These are phyloP conservation scores for Fusarium sp. DNA, from an alignment of 2,329 filamentous ascomycete genomes.

Conservation along the genomic window DNA sequence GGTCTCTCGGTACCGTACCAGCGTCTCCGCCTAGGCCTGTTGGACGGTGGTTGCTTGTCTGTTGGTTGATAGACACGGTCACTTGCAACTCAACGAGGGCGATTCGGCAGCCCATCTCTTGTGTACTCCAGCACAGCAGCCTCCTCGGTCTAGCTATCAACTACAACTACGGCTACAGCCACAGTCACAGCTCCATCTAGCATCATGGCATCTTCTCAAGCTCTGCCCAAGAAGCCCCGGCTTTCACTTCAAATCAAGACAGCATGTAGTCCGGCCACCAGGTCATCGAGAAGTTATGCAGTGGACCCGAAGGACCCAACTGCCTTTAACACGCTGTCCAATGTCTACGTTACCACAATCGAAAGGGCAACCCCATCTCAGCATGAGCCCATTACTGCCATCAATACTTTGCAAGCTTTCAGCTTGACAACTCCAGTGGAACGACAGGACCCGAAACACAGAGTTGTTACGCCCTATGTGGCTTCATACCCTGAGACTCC, in stretches of 20 bases:
- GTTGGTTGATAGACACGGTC: constrained; percentile 30
- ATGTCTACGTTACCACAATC: constrained; percentile 70
- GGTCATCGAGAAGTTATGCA: constrained; percentile 45
- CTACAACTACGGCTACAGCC: constrained; percentile 1
- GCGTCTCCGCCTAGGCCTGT: constrained; percentile 25
- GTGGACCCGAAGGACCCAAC: constrained; percentile 68
- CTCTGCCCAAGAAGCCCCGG: constrained; percentile 60
- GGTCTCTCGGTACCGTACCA: constrained; percentile 37
- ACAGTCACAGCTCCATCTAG: constrained; percentile 1
- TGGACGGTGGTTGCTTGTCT: constrained; percentile 27
- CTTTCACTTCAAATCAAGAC: constrained; percentile 66
- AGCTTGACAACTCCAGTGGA: constrained; percentile 45
- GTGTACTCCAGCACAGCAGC: background rate
- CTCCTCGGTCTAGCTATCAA: background rate
- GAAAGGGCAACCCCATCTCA: constrained; percentile 64
- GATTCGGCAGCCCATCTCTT: constrained; percentile 4
- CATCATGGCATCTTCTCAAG: constrained; percentile 51
- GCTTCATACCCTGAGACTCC: constrained; percentile 63
- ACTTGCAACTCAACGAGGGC: constrained; percentile 4
- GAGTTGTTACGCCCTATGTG: constrained; percentile 56
- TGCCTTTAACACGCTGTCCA: constrained; percentile 72
- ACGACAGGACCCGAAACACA: constrained; percentile 45
- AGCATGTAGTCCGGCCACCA: constrained; percentile 49
- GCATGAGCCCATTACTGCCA: constrained; percentile 59
- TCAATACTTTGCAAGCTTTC: constrained; percentile 53